Base-by-base conservation (phyloP, 148 eudicot genomes). In the Amaranthus palmeri region DNA sequence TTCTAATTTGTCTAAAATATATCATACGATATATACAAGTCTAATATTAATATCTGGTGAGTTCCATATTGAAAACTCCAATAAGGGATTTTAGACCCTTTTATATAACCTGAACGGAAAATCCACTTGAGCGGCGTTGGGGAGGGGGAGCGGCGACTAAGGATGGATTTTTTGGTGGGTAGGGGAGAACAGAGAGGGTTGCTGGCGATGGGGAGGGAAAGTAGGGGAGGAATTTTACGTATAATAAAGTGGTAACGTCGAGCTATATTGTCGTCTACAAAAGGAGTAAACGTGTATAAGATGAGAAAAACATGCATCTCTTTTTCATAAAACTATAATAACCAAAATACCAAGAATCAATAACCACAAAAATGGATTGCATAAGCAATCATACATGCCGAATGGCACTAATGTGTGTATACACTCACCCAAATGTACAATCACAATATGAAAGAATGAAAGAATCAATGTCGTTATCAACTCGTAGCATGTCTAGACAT, bases 401-500 rank as follows among this genome's bases (percentile, higher is more conserved):
- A 49, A 45, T 12, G 45, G 55, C 12, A 44, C 67, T 73, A 67
- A 69, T 62, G 61, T 40, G 3, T 43, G 67, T 45, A 59, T 52
- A 52, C 62, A 63, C 49, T 46, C 47, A 62, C 46, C 15, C 42
- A 6, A 70, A 70, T 76, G 48, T 70, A 62, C 71, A 69, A 63
- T 69, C 64, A 47, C 73, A 74, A 54, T 55, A 67, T 14, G 61
- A 69, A 79, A 74, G 81, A 79, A 79, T 79, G 67, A 74, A 79
- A 79, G 77, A 79, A 79, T 74, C 42, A 56, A 54, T 61, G 68
- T 54, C 9, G 52, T 54, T 4, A 62, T 73, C 54, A 79, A 18
- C 71, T 79, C 36, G 85, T 82, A 50, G 80, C 80, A 44, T 77
- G 61, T 43, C 82, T 79, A 7, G 73, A 43, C 78, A 76, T 73